Conservation (phyloP, 2,329 filamentous ascomycete species). For the Pseudogymnoascus sp. region DNA sequence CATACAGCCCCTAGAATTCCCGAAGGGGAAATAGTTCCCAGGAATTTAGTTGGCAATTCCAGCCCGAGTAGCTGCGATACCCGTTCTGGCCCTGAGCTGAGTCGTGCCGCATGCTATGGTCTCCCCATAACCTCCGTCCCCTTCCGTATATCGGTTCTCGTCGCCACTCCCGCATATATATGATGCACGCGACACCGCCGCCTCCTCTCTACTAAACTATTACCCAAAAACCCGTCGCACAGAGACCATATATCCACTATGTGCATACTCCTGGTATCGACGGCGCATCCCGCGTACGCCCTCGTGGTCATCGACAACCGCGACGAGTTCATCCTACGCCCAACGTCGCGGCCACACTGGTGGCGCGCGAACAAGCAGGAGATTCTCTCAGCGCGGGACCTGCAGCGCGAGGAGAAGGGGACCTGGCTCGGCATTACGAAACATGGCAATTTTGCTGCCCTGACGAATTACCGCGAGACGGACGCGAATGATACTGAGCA, state of each 20-base stretch:
- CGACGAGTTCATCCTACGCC: conserved; percentile 61
- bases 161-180: neutral
- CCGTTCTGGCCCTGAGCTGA: neutral
- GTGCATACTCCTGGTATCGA: conserved; percentile 72
- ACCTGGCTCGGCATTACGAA: conserved; percentile 59
- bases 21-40: neutral
- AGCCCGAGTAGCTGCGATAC: neutral
- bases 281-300: conserved; percentile 65
- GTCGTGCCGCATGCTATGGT: neutral
- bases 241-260: conserved; percentile 34
- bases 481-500: conserved; percentile 40
- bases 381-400: conserved; percentile 52
- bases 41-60: neutral
- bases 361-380: conserved; percentile 35
- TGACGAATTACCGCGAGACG: conserved; percentile 59
- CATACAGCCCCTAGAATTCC: neutral
- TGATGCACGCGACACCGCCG: neutral
- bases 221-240: neutral
- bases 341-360: conserved; percentile 56
- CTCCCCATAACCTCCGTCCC: neutral
- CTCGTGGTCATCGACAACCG: conserved; percentile 71
- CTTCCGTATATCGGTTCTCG: neutral
- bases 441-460: conserved; percentile 50
- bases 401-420: conserved; percentile 52
- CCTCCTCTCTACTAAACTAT: neutral